Evolutionary conservation across 495 filamentous ascomycete genomes (phyloP).

Genomic region (Rhypophila decipiens): DNA sequence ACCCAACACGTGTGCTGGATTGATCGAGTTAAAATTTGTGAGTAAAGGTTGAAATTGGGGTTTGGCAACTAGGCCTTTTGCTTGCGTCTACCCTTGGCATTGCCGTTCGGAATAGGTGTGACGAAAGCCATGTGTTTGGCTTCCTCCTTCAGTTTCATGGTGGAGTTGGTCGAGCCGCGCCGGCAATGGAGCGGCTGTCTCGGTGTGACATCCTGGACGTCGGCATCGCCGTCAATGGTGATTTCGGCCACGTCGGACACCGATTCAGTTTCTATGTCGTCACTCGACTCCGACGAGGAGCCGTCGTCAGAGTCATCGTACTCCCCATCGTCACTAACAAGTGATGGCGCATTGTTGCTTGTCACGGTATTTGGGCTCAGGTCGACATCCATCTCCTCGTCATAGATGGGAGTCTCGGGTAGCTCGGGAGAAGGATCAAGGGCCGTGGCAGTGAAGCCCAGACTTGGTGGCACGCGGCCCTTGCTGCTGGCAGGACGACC

Average conservation of each 20-base stretch:
- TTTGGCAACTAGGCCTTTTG: conserved; percentile 13
- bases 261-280: conserved; percentile 33
- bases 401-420: conserved; percentile 36
- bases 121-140: conserved; percentile 43
- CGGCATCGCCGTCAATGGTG: conserved; percentile 36
- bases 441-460: neutral
- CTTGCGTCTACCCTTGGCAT: conserved; percentile 27
- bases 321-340: conserved; percentile 82
- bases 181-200: conserved; percentile 33
- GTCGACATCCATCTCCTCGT: conserved; percentile 52
- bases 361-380: conserved; percentile 74
- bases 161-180: conserved; percentile 12
- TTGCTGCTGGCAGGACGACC: conserved; percentile 53
- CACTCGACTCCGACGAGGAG: conserved; percentile 39
- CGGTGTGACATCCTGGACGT: conserved; percentile 27
- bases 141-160: conserved; percentile 38
- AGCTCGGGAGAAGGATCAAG: conserved; percentile 17
- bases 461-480: conserved; percentile 25
- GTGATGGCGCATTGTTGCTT: conserved; percentile 73
- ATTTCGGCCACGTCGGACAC: conserved; percentile 46
- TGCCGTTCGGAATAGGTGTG: conserved; percentile 26
- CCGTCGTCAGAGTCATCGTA: conserved; percentile 55
- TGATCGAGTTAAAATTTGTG: neutral
- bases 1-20: neutral
- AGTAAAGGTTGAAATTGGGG: neutral